A percentile compares a stretch with the other conserved stretches of the same genome.
phyloP scores from a whole-genome alignment of 2,329 filamentous ascomycete species.

The Endothia cerciana region DNA sequence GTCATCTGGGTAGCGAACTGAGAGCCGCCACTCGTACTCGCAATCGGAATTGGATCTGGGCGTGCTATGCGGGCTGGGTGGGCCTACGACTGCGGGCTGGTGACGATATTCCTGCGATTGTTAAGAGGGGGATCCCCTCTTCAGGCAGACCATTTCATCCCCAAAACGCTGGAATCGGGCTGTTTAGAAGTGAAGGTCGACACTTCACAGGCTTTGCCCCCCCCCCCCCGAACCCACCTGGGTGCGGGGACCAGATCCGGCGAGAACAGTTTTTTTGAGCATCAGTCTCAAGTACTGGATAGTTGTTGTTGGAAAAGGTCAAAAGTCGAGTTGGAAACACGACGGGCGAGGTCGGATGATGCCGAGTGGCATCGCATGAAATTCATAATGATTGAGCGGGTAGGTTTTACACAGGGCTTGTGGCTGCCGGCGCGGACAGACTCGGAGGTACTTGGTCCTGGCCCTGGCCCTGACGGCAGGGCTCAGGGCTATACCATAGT shows the following conservation, averaged over 20 bases:
- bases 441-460: background rate
- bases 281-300: background rate
- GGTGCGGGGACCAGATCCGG: background rate
- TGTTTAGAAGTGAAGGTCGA: background rate
- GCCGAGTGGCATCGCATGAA: background rate
- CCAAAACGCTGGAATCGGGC: background rate
- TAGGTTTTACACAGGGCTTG: background rate
- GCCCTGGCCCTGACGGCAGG: background rate
- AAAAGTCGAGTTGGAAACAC: background rate
- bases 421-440: background rate
- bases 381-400: background rate
- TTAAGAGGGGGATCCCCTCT: background rate
- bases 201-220: background rate
- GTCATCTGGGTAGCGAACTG: conserved; percentile 13
- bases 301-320: conserved; percentile 14
- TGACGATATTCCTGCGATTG: background rate
- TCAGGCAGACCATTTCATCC: background rate
- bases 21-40: background rate
- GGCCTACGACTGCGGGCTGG: background rate
- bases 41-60: background rate
- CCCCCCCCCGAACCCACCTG: too few relatives aligned
- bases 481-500: background rate
- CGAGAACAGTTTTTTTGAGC: background rate
- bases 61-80: conserved; percentile 11
- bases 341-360: background rate